Base-by-base conservation (phyloP, 2,329 filamentous ascomycete species). In the Spiromastix sp. region DNA sequence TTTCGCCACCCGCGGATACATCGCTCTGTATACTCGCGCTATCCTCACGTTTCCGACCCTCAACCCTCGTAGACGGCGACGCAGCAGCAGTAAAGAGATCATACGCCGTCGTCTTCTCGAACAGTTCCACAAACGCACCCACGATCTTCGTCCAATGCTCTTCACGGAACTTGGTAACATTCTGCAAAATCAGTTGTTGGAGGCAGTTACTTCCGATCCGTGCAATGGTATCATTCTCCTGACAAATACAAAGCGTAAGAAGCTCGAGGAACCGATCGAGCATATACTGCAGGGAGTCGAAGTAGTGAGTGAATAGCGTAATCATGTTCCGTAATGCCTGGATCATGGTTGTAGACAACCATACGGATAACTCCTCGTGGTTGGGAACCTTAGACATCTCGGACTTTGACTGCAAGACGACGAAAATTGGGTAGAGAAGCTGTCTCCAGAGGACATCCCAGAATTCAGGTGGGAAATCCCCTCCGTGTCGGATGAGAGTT, bases 371-470 rank as follows among this genome's bases (percentile, higher is more conserved):
- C 54, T 98, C 91, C 59, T 98, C 93, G 50, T 95, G 87, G 51
- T 89, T 96, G 22, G 89, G 74, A 10, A 89, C 87, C 52, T 95
- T 95, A 17, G 81, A 81, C 81, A 96, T 93, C 57, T 98, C 91
- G 0, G 89, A 93, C 44, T 91, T 85, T 12, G 91, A 95, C 47
- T 93, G 86, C 28, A 99, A 64, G 2, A 98, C 93, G 72, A 96
- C 87, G 64, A 99, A 99, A 47, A 98, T 99, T 1, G 91, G 93
- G 48, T 94, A 96, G 1, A 99, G 72, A 40, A 98, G 75, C 56
- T 99, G 91, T 32, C 89, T 77, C 87, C 91, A 98, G 1, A 99
- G 72, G 12, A 91, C 94, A 57, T 99, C 91, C 91, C 91, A 99
- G 56, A 99, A 99, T 36, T 94, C 85, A 1, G 79, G 69, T 3